phyloP scores from a whole-genome alignment of 352 stramenopile genomes.

The Phytophthora ohioensis region DNA sequence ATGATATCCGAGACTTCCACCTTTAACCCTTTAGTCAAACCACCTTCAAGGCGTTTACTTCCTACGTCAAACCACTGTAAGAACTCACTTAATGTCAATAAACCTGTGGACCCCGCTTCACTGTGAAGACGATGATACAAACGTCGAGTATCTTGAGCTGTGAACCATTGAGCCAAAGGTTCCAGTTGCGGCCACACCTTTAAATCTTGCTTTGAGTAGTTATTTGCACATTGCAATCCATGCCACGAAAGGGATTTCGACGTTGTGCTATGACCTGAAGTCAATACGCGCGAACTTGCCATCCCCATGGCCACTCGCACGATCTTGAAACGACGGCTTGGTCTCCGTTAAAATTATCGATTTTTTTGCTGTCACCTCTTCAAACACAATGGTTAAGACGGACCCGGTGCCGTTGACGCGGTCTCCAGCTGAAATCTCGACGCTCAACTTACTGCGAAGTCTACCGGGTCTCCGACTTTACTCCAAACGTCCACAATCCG shows the following conservation, averaged over 20 bases:
- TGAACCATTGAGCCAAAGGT: conserved; percentile 74
- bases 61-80: conserved; percentile 51
- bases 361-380: conserved; percentile 2
- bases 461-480: conserved; percentile 28
- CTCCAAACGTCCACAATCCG: conserved; percentile 32
- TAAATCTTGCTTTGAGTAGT: conserved; percentile 63
- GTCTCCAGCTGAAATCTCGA: conserved; percentile 39
- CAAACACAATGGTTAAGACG: conserved; percentile 20
- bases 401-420: conserved; percentile 34
- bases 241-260: conserved; percentile 18
- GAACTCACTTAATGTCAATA: conserved; percentile 61
- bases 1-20: conserved; percentile 49
- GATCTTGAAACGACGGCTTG: conserved; percentile 41
- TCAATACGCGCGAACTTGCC: conserved; percentile 27
- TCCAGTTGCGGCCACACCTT: conserved; percentile 68
- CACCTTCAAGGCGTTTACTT: neutral
- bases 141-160: conserved; percentile 50
- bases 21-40: conserved; percentile 12
- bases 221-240: conserved; percentile 51
- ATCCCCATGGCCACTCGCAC: conserved; percentile 27
- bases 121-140: conserved; percentile 45
- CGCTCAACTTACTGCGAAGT: conserved; percentile 34
- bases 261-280: conserved; percentile 6
- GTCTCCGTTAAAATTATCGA: conserved; percentile 39
- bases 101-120: conserved; percentile 34